Evolutionary conservation across 305 asterid species (phyloP), one percentile per base, ranked within the genome.

Genomic region (Fraxinus ornus): DNA sequence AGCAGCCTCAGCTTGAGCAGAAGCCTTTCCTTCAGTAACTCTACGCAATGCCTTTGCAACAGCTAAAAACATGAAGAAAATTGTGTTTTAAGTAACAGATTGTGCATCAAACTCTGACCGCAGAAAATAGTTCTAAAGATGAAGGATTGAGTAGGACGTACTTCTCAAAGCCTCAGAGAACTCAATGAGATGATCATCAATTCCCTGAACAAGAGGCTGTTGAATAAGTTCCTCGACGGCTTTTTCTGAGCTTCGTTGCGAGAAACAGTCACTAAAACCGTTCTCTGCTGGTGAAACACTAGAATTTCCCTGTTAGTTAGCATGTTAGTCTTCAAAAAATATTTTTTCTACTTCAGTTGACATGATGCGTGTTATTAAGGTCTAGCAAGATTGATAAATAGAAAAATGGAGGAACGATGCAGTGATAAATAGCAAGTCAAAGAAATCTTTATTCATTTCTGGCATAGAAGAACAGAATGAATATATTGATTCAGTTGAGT

Each of bases 1-100:
- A 68, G 97, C 93, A 62, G 98, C 98, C 91, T 95, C 99, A 55
- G 98, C 99, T 89, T 91, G 96, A 79, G 98, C 98, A 85, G 95
- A 88, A 55, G 98, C 98, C 92, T 94, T 95, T 19, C 95, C 97
- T 87, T 95, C 98, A 4, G 98, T 87, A 55, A 92, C 98, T 84
- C 88, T 90, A 82, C 97, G 83, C 78, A 94, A 85, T 13, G 97
- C 94, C 86, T 93, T 95, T 28, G 97, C 98, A 83, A 95, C 97
- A 84, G 97, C 99, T 95, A 86, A 84, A 68, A 83, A 39, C 83
- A 74, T 80, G 79, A 79, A 41, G 49, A 24, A 28, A 82, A 79
- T 44, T 26, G 78, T 30, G 10, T 76, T 8, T 78, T 82, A 10
- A 35, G 36, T 72, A 76, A 68, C 60, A 79, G 36, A 28, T 62